Percentiles rank a stretch among this genome's conserved stretches.
These are phyloP conservation scores for Schwanniomyces vanrijiae DNA, from an alignment of 805 yeast species.

Conservation along the genomic window DNA sequence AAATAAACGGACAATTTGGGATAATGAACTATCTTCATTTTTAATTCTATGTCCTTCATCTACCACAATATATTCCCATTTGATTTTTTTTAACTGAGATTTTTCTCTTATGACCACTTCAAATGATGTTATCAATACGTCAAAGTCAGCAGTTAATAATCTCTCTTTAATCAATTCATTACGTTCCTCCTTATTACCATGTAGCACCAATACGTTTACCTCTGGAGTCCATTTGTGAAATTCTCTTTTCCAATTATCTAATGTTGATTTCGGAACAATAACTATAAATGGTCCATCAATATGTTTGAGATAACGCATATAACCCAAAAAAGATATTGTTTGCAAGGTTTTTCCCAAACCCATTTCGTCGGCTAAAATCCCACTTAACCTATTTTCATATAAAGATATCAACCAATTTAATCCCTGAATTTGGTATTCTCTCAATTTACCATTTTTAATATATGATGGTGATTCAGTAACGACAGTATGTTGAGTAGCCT, in stretches of 20 bases:
- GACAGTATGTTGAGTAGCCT: slow-evolving; percentile 55
- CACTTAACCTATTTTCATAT: slow-evolving; percentile 85
- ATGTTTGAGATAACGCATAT: slow-evolving; percentile 71
- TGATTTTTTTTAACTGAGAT: slow-evolving; percentile 70
- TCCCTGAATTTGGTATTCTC: slow-evolving; percentile 95
- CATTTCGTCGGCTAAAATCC: slow-evolving; percentile 97
- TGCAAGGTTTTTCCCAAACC: slow-evolving; percentile 96
- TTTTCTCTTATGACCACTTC: slow-evolving; percentile 94
- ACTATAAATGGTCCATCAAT: slow-evolving; percentile 89
- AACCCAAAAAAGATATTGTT: slow-evolving; percentile 89
- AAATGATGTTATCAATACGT: slow-evolving; percentile 86
- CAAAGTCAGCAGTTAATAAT: slow-evolving; percentile 75
- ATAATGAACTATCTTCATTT: slow-evolving; percentile 87
- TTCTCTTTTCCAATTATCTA: slow-evolving; percentile 96
- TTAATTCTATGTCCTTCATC: slow-evolving; percentile 98
- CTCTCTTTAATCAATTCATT: slow-evolving; percentile 54
- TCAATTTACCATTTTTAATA: slow-evolving; percentile 65
- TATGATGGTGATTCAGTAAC: slow-evolving; percentile 83
- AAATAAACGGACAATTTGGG: slow-evolving; percentile 88
- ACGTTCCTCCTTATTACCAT: slow-evolving; percentile 88
- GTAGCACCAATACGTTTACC: slow-evolving; percentile 78
- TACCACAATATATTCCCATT: slow-evolving; percentile 91
- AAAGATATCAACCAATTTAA: slow-evolving; percentile 90
- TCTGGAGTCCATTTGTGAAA: slow-evolving; percentile 96
- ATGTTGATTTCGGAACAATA: slow-evolving; percentile 92